Base-by-base conservation (phyloP, 108 stramenopile species). In the Pseudonitzschia multiseries region DNA sequence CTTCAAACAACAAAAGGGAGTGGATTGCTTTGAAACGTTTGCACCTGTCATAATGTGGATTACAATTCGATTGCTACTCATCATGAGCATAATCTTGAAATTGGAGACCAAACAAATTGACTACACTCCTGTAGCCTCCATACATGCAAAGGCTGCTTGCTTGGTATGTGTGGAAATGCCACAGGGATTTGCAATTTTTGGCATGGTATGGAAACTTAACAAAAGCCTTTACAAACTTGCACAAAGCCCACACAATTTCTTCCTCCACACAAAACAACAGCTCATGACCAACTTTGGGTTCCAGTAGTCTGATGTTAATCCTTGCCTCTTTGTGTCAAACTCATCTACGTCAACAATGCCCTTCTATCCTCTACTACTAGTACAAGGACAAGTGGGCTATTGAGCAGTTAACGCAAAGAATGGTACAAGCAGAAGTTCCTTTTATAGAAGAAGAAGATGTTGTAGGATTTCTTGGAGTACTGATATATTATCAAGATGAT, bases 21-120 rank as follows among this genome's bases (percentile, higher is more conserved):
- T 81, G 6, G 84, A 86, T 57, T 82, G 36, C 72, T 20, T 59
- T 68, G 75, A 76, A 28, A 70, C 72, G 0, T 84, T 69, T 44
- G 61, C 84, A 57, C 84, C 87, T 22, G 82, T 85, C 6, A 81
- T 87, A 0, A 51, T 68, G 17, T 87, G 86, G 86, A 69, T 66
- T 32, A 86, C 82, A 26, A 69, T 86, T 21, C 69, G 82, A 1
- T 22, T 79, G 12, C 21, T 83, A 26, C 65, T 86, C 0, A 27
- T 71, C 0, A 48, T 82, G 53, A 65, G 71, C 22, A 56, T 76
- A 4, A 32, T 78, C 18, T 36, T 80, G 21, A 74, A 57, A 0
- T 54, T 83, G 29, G 74, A 60, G 17, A 83, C 79, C 4, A 44
- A 50, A 24, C 79, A 79, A 29, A 72, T 81, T 24, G 84, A 89